Evolutionary conservation across 352 stramenopile species (phyloP).

Genomic region (Globisporangium nagaii): DNA sequence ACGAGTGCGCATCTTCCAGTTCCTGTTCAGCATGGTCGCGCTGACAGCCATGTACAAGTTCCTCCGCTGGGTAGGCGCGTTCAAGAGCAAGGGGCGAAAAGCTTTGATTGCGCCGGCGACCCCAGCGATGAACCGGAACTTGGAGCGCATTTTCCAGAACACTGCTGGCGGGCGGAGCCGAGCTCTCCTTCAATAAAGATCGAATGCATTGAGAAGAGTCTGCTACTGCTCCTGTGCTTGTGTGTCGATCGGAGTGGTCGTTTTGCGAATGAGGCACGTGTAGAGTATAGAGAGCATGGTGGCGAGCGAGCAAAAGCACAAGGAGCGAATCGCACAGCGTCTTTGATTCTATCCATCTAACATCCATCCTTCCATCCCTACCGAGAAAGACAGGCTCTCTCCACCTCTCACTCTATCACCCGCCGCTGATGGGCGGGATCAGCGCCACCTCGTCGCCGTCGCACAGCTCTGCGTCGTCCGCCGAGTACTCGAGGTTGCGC

Average conservation of each 20-base stretch:
- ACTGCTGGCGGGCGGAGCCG: constrained; percentile 22
- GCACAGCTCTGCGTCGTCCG: constrained; percentile 35
- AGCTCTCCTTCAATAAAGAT: constrained; percentile 11
- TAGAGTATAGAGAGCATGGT: constrained; percentile 7
- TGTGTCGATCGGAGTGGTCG: not conserved
- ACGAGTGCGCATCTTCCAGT: constrained; percentile 77
- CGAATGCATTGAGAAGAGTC: not conserved
- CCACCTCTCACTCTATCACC: constrained; percentile 13
- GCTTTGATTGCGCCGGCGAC: constrained; percentile 29
- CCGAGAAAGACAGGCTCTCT: too few species aligned
- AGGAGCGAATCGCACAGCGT: too few species aligned
- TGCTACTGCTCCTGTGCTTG: not conserved
- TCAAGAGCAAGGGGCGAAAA: constrained; percentile 27
- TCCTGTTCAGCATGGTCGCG: constrained; percentile 56
- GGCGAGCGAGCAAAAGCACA: too few species aligned
- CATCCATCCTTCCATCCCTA: too few species aligned
- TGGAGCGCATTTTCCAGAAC: constrained; percentile 71
- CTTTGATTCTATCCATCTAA: too few species aligned
- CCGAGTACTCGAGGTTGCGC: constrained; percentile 69
- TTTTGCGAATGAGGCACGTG: not conserved
- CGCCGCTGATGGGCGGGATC: constrained; percentile 77
- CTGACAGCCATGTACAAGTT: constrained; percentile 55
- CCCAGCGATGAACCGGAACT: constrained; percentile 26
- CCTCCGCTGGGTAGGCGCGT: constrained; percentile 39
- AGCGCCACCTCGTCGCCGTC: constrained; percentile 77